A percentile compares a stretch with the other conserved stretches of the same genome.
These are phyloP conservation scores for Pterocarpus santalinus DNA, from an alignment of 306 rosid species.

Conservation along the genomic window DNA sequence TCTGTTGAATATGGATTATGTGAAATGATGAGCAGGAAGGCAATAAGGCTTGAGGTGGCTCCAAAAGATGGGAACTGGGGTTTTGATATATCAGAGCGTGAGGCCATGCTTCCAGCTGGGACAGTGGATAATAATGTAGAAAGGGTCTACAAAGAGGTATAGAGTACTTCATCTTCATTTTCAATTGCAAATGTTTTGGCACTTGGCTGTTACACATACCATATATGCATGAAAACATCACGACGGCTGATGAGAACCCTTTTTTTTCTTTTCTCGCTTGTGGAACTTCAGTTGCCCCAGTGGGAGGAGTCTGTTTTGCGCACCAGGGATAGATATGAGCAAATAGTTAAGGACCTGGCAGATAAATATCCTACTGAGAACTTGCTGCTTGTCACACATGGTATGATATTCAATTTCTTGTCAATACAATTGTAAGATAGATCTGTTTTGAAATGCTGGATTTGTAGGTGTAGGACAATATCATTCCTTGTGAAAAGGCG, in stretches of 20 bases:
- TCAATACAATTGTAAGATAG: background rate
- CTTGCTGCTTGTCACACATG: conserved; percentile 93
- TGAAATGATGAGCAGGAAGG: conserved; percentile 78
- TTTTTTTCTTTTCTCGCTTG: conserved; percentile 16
- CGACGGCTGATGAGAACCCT: conserved; percentile 7
- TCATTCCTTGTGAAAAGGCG: conserved; percentile 7
- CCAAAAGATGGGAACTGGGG: conserved; percentile 86
- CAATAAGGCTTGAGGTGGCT: conserved; percentile 58
- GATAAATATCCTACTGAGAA: conserved; percentile 75
- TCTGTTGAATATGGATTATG: conserved; percentile 89
- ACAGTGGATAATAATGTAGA: conserved; percentile 68
- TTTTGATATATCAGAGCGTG: conserved; percentile 71
- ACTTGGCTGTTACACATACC: background rate
- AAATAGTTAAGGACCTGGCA: conserved; percentile 74
- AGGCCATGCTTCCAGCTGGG: conserved; percentile 76
- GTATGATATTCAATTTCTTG: conserved; percentile 48
- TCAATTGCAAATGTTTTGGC: background rate
- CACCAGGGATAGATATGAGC: conserved; percentile 68
- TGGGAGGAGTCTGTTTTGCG: conserved; percentile 65
- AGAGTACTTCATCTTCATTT: background rate
- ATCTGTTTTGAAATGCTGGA: background rate
- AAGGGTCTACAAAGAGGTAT: conserved; percentile 77
- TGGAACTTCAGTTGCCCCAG: conserved; percentile 67
- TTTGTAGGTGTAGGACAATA: background rate
- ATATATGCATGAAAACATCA: background rate